These are phyloP conservation scores for Wallacemonas sp. DNA, from an alignment of 208 protist species.

Conservation along the genomic window DNA sequence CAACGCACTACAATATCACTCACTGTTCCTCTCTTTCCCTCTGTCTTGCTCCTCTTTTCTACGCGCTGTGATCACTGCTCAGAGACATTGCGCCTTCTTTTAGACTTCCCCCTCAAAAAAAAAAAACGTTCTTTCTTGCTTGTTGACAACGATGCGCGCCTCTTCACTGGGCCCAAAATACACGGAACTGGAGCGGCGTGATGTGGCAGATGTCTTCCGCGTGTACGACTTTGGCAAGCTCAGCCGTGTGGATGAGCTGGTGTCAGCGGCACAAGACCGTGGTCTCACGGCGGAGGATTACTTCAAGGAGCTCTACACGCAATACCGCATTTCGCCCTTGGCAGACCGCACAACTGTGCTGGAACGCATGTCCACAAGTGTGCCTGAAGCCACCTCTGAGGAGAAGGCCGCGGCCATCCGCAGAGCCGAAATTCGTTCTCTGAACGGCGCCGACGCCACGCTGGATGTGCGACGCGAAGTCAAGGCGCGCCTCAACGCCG, in stretches of 20 bases:
- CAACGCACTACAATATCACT: too few relatives aligned
- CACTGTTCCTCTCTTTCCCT: too few relatives aligned
- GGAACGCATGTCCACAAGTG: slow-evolving; percentile 25
- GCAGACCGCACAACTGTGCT: slow-evolving; percentile 34
- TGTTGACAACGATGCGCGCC: background rate
- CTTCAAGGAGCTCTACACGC: slow-evolving; percentile 46
- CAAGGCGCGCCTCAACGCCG: background rate
- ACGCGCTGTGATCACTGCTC: too few relatives aligned
- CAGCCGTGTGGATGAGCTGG: slow-evolving; percentile 27
- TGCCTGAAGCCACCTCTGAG: slow-evolving; percentile 30
- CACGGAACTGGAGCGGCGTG: slow-evolving; percentile 36
- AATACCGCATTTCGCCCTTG: slow-evolving; percentile 36
- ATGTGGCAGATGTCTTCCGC: slow-evolving; percentile 55
- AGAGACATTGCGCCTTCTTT: too few relatives aligned
- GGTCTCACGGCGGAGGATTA: slow-evolving; percentile 23
- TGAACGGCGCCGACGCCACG: slow-evolving; percentile 40
- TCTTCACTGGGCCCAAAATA: slow-evolving; percentile 7
- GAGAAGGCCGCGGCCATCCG: slow-evolving; percentile 47
- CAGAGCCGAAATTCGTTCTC: slow-evolving; percentile 38
- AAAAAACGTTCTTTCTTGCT: too few relatives aligned
- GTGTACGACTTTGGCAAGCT: slow-evolving; percentile 56
- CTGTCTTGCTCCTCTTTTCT: too few relatives aligned
- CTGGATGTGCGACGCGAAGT: slow-evolving; percentile 30
- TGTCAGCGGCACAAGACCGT: slow-evolving; percentile 19
- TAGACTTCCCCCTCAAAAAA: too few relatives aligned